phyloP scores from a whole-genome alignment of 306 rosid species.

The Hippophae tibetana region DNA sequence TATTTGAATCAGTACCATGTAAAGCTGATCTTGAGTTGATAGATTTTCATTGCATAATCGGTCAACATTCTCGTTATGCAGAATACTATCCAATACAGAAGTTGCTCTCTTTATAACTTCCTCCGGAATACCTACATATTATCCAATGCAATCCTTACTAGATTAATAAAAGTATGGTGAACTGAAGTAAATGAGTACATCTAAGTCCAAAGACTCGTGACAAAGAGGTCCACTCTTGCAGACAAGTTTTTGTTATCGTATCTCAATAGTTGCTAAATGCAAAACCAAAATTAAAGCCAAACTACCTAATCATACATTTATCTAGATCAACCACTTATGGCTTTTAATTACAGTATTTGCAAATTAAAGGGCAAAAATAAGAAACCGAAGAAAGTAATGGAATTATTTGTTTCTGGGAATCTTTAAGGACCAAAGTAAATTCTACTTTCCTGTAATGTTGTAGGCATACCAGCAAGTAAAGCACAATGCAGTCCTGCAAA shows the following conservation, averaged over 20 bases:
- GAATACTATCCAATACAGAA: conserved; percentile 54
- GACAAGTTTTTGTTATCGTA: neutral
- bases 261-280: neutral
- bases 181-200: neutral
- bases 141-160: conserved; percentile 2
- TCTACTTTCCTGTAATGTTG: conserved; percentile 29
- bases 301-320: neutral
- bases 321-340: conserved; percentile 1
- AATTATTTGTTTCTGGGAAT: neutral
- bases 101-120: conserved; percentile 74
- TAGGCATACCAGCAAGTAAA: conserved; percentile 67
- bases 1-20: conserved; percentile 42
- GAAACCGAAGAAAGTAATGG: neutral
- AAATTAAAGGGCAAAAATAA: conserved; percentile 1
- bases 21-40: conserved; percentile 51
- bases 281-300: neutral
- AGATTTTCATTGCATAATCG: conserved; percentile 51
- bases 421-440: conserved; percentile 1
- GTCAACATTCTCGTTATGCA: conserved; percentile 42
- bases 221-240: neutral
- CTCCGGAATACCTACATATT: conserved; percentile 55
- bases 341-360: neutral
- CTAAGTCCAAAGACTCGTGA: neutral
- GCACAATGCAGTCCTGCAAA: conserved; percentile 92
- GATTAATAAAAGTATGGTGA: neutral